phyloP scores from a whole-genome alignment of 148 eudicot species.

The Simmondsia chinensis region DNA sequence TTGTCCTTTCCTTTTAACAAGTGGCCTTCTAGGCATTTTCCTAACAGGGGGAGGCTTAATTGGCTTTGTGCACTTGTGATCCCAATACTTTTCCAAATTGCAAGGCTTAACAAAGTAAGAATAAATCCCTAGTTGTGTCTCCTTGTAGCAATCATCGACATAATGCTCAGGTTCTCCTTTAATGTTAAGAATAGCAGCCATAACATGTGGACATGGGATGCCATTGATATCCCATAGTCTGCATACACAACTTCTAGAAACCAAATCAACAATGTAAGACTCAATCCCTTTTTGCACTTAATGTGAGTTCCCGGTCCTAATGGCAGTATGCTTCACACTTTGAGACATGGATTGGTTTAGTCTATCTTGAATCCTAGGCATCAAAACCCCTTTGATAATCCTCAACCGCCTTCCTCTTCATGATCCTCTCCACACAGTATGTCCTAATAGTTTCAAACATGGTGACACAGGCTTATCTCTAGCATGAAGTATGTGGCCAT shows the following conservation, averaged over 20 bases:
- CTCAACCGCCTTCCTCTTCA: no score
- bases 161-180: not conserved
- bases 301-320: not conserved
- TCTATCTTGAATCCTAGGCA: no score
- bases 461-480: not conserved
- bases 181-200: not conserved
- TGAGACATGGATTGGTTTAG: no score
- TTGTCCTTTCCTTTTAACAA: no score
- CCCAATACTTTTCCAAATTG: no score
- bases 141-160: not conserved
- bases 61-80: no score
- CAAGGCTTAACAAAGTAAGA: not conserved
- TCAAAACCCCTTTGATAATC: no score
- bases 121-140: not conserved
- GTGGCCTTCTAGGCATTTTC: no score
- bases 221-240: not conserved
- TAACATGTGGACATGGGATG: not conserved
- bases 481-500: not conserved
- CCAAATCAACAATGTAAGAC: not conserved
- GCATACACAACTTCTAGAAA: not conserved
- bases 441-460: not conserved
- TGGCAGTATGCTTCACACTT: no score
- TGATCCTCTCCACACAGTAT: not conserved
- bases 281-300: not conserved
- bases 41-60: no score